Evolutionary conservation across 345 rosid genomes (phyloP).

Genomic region (Boechera retrofracta): DNA sequence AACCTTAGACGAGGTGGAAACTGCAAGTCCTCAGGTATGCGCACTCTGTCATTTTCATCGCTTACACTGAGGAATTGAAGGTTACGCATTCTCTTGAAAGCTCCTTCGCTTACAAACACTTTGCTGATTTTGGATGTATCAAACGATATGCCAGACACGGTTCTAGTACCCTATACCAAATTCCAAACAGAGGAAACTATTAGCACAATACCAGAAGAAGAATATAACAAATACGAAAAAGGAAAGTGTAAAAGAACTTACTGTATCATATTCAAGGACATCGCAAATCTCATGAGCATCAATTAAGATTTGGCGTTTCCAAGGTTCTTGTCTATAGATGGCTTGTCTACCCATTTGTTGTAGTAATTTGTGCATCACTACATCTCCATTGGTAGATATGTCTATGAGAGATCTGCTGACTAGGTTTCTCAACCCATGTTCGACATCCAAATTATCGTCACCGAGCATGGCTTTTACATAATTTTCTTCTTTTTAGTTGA

Average conservation of each 20-base stretch:
- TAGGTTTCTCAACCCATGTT: neutral
- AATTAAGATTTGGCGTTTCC: neutral
- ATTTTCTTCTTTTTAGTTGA: neutral
- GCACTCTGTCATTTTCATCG: neutral
- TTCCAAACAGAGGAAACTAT: neutral
- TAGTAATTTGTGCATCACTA: conserved; percentile 11
- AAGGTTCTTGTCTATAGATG: neutral
- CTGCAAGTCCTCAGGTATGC: neutral
- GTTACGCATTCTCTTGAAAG: conserved; percentile 32
- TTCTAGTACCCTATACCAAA: conserved; percentile 31
- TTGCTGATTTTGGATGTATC: conserved; percentile 1
- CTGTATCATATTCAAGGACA: conserved; percentile 5
- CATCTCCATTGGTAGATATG: neutral
- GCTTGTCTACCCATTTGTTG: conserved; percentile 3
- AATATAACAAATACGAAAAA: neutral
- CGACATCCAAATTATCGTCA: neutral
- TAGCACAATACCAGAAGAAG: neutral
- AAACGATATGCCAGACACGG: conserved; percentile 21
- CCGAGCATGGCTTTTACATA: neutral
- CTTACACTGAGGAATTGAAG: conserved; percentile 32
- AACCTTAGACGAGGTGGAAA: conserved; percentile 10
- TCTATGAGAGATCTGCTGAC: neutral
- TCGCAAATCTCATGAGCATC: neutral
- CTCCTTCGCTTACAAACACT: neutral
- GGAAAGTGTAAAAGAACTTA: neutral